Percentiles rank a stretch among this genome's conserved stretches.
These are phyloP conservation scores for Spiromastix sp. DNA, from an alignment of 2,329 filamentous ascomycete genomes.

Conservation along the genomic window DNA sequence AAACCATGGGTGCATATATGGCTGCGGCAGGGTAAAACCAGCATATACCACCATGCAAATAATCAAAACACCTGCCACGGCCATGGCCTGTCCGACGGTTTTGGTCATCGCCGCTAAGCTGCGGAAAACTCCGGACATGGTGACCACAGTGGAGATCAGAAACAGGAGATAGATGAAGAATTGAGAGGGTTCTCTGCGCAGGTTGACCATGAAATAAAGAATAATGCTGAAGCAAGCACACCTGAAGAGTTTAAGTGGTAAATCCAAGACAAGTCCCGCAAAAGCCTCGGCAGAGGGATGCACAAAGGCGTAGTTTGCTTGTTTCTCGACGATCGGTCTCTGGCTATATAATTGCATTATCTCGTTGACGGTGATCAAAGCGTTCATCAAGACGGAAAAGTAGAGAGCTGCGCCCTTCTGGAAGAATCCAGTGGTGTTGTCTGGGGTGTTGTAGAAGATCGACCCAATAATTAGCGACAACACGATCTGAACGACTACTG, in stretches of 20 bases:
- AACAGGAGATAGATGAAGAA: slow-evolving; percentile 64
- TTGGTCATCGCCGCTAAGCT: slow-evolving; percentile 64
- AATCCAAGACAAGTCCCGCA: slow-evolving; percentile 67
- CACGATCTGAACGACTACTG: slow-evolving; percentile 56
- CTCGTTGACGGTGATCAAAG: slow-evolving; percentile 68
- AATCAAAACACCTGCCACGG: slow-evolving; percentile 42
- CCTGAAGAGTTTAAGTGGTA: slow-evolving; percentile 74
- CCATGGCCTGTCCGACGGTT: slow-evolving; percentile 60
- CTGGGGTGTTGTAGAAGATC: slow-evolving; percentile 67
- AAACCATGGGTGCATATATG: slow-evolving; percentile 70
- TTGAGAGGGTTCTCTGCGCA: slow-evolving; percentile 59
- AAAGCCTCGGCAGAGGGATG: slow-evolving; percentile 72
- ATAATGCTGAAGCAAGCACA: slow-evolving; percentile 64
- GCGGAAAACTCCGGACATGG: slow-evolving; percentile 72
- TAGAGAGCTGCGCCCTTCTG: slow-evolving; percentile 69
- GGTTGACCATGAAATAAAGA: slow-evolving; percentile 78
- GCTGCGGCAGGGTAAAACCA: slow-evolving; percentile 33
- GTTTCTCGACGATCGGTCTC: slow-evolving; percentile 86
- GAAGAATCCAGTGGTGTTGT: slow-evolving; percentile 61
- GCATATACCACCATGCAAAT: slow-evolving; percentile 37
- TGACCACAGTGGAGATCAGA: slow-evolving; percentile 55
- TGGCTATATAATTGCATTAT: slow-evolving; percentile 76
- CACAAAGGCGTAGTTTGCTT: slow-evolving; percentile 74
- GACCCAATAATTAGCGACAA: slow-evolving; percentile 69
- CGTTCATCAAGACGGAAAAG: slow-evolving; percentile 78